A percentile compares a stretch with the other conserved stretches of the same genome.
Evolutionary conservation across 441 rosid genomes (phyloP).

Genomic region (Jatropha multifida): DNA sequence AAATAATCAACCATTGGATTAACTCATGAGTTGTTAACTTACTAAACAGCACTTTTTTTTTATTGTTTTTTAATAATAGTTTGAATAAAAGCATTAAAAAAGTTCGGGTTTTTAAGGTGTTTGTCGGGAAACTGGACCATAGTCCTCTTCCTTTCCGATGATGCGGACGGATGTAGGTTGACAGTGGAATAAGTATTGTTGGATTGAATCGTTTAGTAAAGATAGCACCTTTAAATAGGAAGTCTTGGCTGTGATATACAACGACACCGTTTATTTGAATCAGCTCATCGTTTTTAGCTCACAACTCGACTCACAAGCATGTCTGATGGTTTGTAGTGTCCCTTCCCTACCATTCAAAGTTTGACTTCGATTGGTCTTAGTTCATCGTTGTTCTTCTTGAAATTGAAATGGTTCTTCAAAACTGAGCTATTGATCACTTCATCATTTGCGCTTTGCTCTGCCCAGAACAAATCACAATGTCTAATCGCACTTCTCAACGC

Average conservation of each 20-base stretch:
- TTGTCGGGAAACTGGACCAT: no score
- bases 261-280: not conserved
- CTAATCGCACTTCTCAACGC: conserved; percentile 10
- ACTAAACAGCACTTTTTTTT: no score
- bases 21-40: no score
- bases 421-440: not conserved
- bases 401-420: conserved; percentile 1
- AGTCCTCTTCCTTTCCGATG: no score
- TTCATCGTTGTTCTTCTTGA: not conserved
- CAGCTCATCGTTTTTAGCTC: not conserved
- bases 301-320: not conserved
- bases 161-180: no score
- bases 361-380: not conserved
- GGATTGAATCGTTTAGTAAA: not conserved
- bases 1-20: no score
- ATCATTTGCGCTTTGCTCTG: not conserved
- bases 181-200: no score
- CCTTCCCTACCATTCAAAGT: not conserved
- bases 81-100: no score
- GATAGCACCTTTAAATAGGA: not conserved
- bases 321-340: not conserved
- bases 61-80: no score
- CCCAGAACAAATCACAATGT: conserved; percentile 13
- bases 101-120: no score
- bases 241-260: not conserved